A percentile compares a stretch with the other conserved stretches of the same genome.
Evolutionary conservation across 768 basidiomycete genomes (phyloP).

Genomic region (Boletellus ananiceps): DNA sequence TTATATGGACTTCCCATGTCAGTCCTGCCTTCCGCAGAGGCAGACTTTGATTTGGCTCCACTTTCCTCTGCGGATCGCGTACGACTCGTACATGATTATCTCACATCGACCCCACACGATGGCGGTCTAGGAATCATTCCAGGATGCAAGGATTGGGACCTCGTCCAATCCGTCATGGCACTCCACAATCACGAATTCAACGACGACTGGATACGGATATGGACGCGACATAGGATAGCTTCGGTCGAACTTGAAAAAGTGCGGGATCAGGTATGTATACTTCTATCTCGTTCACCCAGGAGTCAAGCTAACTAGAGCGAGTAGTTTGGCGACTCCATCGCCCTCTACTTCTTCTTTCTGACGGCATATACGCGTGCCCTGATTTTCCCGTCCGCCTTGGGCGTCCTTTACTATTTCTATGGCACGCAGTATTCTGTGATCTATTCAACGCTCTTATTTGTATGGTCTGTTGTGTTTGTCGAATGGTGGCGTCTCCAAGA

Average conservation of each 20-base stretch:
- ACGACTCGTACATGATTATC: constrained; percentile 67
- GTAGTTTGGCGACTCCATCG: constrained; percentile 76
- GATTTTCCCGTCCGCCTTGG: constrained; percentile 67
- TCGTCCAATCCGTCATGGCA: constrained; percentile 76
- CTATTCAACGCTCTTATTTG: constrained; percentile 70
- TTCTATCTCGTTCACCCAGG: background rate
- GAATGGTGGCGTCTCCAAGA: constrained; percentile 92
- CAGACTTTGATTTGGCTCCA: constrained; percentile 41
- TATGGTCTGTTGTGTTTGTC: constrained; percentile 85
- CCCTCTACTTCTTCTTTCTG: constrained; percentile 88
- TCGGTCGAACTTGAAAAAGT: constrained; percentile 65
- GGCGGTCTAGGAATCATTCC: constrained; percentile 83
- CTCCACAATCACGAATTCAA: constrained; percentile 85
- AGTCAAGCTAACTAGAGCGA: background rate
- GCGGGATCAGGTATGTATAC: constrained; percentile 57
- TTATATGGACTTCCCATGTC: constrained; percentile 66
- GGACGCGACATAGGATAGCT: constrained; percentile 63
- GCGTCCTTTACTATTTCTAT: constrained; percentile 65
- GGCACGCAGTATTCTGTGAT: constrained; percentile 67
- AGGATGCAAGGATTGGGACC: constrained; percentile 66
- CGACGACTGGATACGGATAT: constrained; percentile 68
- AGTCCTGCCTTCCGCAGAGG: constrained; percentile 38
- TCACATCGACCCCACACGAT: constrained; percentile 67
- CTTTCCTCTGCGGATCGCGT: constrained; percentile 74
- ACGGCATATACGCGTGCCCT: constrained; percentile 79